Conservation (phyloP, 345 rosid species). For the Luvunga scandens region DNA sequence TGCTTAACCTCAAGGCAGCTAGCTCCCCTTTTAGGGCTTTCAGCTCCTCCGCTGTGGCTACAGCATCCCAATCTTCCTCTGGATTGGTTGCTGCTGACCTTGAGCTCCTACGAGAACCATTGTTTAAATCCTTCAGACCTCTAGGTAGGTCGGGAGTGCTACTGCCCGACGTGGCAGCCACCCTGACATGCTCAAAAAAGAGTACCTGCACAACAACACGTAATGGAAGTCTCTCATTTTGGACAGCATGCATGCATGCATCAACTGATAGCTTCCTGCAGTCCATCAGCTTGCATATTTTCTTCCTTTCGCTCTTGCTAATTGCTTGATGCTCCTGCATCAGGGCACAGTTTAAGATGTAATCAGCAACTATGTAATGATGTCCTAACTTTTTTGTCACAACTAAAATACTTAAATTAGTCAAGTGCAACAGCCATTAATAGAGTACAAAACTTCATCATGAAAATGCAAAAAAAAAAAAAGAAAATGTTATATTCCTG, state of each 20-base stretch:
- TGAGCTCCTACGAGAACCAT: conserved; percentile 58
- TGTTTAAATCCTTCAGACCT: conserved; percentile 50
- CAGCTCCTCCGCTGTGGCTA: conserved; percentile 72
- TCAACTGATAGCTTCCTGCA: conserved; percentile 82
- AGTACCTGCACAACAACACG: conserved; percentile 81
- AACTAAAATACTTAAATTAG: neutral
- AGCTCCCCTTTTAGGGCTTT: conserved; percentile 64
- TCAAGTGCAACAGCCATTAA: neutral
- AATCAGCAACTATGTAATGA: neutral
- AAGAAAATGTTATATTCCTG: neutral
- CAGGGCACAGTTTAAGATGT: neutral
- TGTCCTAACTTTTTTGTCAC: neutral
- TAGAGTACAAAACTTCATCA: neutral
- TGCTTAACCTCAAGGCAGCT: conserved; percentile 50
- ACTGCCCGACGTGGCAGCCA: conserved; percentile 69
- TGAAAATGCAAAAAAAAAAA: too few species aligned
- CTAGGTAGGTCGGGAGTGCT: conserved; percentile 79
- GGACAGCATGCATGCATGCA: conserved; percentile 85
- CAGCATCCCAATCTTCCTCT: conserved; percentile 85
- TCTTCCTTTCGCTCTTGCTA: conserved; percentile 77
- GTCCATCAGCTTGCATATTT: conserved; percentile 84
- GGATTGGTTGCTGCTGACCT: conserved; percentile 60
- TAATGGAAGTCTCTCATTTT: conserved; percentile 75
- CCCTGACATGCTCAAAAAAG: conserved; percentile 79
- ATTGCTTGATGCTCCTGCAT: conserved; percentile 73